Base-by-base conservation (phyloP, 2,329 filamentous ascomycete genomes). In the Pseudonectria buxi region DNA sequence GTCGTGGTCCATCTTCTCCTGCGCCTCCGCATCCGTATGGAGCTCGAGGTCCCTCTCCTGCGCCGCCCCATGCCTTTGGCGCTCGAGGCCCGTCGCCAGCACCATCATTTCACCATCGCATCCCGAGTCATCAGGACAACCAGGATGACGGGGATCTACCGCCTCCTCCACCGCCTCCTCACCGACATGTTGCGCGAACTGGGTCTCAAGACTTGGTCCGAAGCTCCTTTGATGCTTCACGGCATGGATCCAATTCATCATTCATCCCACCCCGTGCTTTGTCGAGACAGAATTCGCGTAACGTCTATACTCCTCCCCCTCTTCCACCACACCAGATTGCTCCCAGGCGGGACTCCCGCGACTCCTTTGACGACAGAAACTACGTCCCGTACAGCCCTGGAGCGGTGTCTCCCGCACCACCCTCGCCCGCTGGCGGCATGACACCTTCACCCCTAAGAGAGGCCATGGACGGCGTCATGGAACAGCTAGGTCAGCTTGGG, bases 391-490 rank as follows among this genome's bases (percentile, higher is more conserved):
- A 72, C 35, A 80, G 73, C 2, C 74, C 78, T 2, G 64, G 74
- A 41, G 71, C 60, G 44, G 68, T 69, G 6, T 86, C 84, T 2
- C 81, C 83, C 1, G 70, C 67, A 25, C 81, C 81, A 3, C 78
- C 78, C 4, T 88, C 86, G 5, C 79, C 84, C 2, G 76, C 71
- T 30, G 67, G 68, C 26, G 76, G 72, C 29, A 67, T 86, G 57
- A 98, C 92, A 0, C 92, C 92, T 1, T 96, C 92, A 3, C 92
- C 92, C 1, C 67, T 98, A 3, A 76, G 92, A 40, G 87, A 89
- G 58, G 92, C 92, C 1, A 98, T 98, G 88, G 90, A 96, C 55
- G 90, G 94, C 59, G 89, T 98, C 4, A 95, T 96, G 78, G 87
- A 92, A 46, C 94, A 92, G 37, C 64, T 98, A 28, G 83, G 94